phyloP scores from a whole-genome alignment of 1,139 yeast species.

The Debaryomycetaceae sp. region DNA sequence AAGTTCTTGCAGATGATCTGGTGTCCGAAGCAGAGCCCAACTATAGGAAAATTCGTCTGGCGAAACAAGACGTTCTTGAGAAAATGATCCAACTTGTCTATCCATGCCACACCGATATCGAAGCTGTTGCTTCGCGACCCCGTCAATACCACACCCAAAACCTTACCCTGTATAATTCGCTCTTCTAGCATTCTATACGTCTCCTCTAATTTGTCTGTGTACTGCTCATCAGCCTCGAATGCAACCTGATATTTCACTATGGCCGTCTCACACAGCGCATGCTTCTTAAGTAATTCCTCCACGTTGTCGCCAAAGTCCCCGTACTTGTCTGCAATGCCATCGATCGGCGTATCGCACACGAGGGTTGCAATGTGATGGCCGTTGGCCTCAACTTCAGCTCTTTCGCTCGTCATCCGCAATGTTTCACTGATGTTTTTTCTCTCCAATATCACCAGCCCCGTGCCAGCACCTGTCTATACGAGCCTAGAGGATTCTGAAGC shows the following conservation, averaged over 20 bases:
- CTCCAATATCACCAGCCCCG: neutral
- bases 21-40: conserved; percentile 85
- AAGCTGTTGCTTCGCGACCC: conserved; percentile 66
- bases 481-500: too few relatives aligned
- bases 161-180: conserved; percentile 31
- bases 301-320: conserved; percentile 58
- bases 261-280: conserved; percentile 10
- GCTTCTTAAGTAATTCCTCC: conserved; percentile 20
- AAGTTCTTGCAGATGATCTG: conserved; percentile 68
- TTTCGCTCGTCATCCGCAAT: neutral
- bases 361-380: conserved; percentile 41
- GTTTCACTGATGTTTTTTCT: neutral
- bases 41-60: conserved; percentile 36
- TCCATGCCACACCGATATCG: conserved; percentile 50
- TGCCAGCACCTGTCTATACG: conserved; percentile 1
- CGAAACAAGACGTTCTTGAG: conserved; percentile 26
- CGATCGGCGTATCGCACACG: conserved; percentile 44
- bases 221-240: conserved; percentile 33
- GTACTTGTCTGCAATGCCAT: conserved; percentile 22
- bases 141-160: conserved; percentile 51
- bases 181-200: conserved; percentile 15
- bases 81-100: conserved; percentile 43
- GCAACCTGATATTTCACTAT: conserved; percentile 45
- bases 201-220: conserved; percentile 10
- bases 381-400: neutral